Evolutionary conservation across 192 early-diverging fungal genomes (phyloP).

Genomic region (Obelidium mucronatum): DNA sequence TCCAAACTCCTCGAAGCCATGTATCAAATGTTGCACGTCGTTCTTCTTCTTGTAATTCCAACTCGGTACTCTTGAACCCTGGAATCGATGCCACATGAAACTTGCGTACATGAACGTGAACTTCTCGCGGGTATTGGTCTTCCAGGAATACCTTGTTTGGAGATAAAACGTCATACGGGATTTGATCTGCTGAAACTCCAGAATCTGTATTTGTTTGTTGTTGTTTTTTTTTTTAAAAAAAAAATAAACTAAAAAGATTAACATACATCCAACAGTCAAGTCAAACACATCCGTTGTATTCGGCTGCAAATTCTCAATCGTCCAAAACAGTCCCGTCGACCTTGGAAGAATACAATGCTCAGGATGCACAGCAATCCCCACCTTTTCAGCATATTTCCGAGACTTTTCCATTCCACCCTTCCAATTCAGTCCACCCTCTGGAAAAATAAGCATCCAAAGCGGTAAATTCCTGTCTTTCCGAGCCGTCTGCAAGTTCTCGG

Average conservation of each 20-base stretch:
- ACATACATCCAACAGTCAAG: slow-evolving; percentile 90
- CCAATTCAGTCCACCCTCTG: slow-evolving; percentile 93
- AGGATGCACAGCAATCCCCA: slow-evolving; percentile 29
- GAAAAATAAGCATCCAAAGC: slow-evolving; percentile 92
- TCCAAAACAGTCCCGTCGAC: slow-evolving; percentile 80
- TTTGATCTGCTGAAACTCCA: slow-evolving; percentile 68
- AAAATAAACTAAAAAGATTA: too few species aligned
- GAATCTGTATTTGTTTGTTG: too few species aligned
- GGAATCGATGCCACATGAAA: slow-evolving; percentile 37
- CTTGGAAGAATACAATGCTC: slow-evolving; percentile 84
- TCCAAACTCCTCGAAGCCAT: slow-evolving; percentile 20
- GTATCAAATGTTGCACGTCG: neutral
- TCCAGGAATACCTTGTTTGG: slow-evolving; percentile 78
- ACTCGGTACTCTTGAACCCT: slow-evolving; percentile 36
- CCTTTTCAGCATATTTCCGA: slow-evolving; percentile 71
- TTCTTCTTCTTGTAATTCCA: neutral
- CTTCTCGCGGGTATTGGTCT: slow-evolving; percentile 73
- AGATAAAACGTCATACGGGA: slow-evolving; percentile 86
- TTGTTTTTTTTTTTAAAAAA: too few species aligned
- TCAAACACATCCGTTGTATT: slow-evolving; percentile 84
- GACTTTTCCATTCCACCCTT: slow-evolving; percentile 72
- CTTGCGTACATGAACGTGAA: slow-evolving; percentile 78
- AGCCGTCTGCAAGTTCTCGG: slow-evolving; percentile 48
- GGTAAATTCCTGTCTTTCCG: slow-evolving; percentile 53
- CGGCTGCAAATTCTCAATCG: slow-evolving; percentile 68